phyloP scores from a whole-genome alignment of 805 yeast genomes.

The Yarrowia porcina region DNA sequence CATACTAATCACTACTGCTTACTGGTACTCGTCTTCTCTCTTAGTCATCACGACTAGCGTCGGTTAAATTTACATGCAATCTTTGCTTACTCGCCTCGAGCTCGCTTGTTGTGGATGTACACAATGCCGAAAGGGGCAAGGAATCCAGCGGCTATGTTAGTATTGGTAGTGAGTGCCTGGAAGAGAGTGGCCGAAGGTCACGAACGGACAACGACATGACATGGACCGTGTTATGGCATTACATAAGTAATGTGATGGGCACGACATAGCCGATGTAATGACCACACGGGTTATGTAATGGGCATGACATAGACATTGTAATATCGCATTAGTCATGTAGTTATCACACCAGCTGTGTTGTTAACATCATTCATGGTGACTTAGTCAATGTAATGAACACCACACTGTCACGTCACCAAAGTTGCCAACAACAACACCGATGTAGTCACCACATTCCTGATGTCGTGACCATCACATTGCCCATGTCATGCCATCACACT shows the following conservation, averaged over 20 bases:
- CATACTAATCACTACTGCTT: no score
- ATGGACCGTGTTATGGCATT: neutral
- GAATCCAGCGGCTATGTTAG: slow-evolving; percentile 49
- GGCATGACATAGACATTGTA: neutral
- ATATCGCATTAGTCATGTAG: neutral
- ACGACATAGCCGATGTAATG: neutral
- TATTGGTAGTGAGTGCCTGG: neutral
- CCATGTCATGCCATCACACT: neutral
- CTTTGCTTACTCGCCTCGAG: slow-evolving; percentile 21
- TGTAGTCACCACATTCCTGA: no score
- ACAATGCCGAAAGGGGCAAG: slow-evolving; percentile 75
- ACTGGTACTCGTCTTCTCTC: no score
- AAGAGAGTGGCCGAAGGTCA: no score
- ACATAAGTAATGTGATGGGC: neutral
- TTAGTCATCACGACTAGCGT: no score
- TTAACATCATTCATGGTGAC: no score
- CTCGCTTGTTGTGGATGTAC: slow-evolving; percentile 70
- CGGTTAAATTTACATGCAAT: slow-evolving; percentile 24
- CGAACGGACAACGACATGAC: no score
- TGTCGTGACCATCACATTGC: neutral
- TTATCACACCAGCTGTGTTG: neutral
- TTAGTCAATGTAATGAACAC: no score
- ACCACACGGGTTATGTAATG: neutral
- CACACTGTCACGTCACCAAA: no score
- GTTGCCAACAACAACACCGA: no score